These are phyloP conservation scores for Arabidopsis arenosa DNA, from an alignment of 345 rosid genomes.

Conservation along the genomic window DNA sequence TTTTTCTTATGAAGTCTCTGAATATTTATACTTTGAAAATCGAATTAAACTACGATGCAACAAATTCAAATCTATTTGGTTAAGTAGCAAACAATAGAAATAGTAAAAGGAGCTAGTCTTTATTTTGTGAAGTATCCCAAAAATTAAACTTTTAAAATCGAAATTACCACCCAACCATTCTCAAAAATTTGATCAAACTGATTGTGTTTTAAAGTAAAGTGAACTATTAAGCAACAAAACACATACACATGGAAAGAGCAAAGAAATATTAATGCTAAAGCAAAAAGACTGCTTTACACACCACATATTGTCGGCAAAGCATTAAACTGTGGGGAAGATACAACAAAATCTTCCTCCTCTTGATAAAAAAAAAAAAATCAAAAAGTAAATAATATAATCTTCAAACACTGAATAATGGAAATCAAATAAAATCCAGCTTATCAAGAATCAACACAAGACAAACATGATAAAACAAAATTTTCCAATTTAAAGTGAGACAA, in stretches of 20 bases:
- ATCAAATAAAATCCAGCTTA: conserved; percentile 27
- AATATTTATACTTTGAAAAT: not conserved
- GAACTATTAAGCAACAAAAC: conserved; percentile 36
- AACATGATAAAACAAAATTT: conserved; percentile 26
- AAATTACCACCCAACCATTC: not conserved
- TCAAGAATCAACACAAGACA: conserved; percentile 35
- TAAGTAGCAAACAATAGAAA: not conserved
- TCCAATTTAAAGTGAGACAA: conserved; percentile 33
- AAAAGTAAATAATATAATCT: not conserved
- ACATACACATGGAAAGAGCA: conserved; percentile 36
- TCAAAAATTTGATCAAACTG: not conserved
- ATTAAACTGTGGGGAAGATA: conserved; percentile 35
- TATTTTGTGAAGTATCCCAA: not conserved
- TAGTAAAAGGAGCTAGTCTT: not conserved
- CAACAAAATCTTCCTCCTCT: conserved; percentile 26
- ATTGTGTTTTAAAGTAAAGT: not conserved
- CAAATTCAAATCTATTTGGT: not conserved
- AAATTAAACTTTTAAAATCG: not conserved
- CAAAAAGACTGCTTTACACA: conserved; percentile 42
- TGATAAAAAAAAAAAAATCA: not conserved
- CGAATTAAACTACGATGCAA: not conserved
- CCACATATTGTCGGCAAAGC: conserved; percentile 35
- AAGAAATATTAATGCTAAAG: conserved; percentile 29
- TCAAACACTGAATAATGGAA: conserved; percentile 5
- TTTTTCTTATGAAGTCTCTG: not conserved